Evolutionary conservation across 1,284 basidiomycete species (phyloP).

Genomic region (Cerioporus squamosus): DNA sequence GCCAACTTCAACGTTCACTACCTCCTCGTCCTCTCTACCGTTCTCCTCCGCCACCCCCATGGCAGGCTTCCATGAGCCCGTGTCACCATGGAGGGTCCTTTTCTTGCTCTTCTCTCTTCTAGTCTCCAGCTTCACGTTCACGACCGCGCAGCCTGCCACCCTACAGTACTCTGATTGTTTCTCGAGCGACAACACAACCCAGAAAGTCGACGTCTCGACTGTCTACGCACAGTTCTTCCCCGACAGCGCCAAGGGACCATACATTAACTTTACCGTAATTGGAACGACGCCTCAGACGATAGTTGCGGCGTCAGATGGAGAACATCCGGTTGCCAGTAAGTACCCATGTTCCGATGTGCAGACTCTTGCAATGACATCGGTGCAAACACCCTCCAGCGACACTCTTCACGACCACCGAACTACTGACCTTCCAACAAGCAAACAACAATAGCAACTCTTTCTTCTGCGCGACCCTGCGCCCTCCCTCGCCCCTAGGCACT

Average conservation of each 20-base stretch:
- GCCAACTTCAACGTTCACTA: conserved; percentile 7
- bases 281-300: conserved; percentile 64
- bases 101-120: conserved; percentile 26
- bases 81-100: conserved; percentile 20
- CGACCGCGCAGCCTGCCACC: conserved; percentile 36
- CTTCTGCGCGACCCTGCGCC: conserved; percentile 77
- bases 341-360: not conserved
- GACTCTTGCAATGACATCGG: not conserved
- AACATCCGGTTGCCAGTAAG: conserved; percentile 62
- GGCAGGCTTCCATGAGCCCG: conserved; percentile 25
- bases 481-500: conserved; percentile 68
- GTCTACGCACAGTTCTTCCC: conserved; percentile 78
- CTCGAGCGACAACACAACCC: conserved; percentile 46
- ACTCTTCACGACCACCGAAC: conserved; percentile 80
- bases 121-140: conserved; percentile 21
- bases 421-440: conserved; percentile 79
- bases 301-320: conserved; percentile 58
- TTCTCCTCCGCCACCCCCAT: conserved; percentile 19
- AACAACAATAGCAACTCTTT: conserved; percentile 72
- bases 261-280: conserved; percentile 69
- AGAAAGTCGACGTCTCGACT: conserved; percentile 68
- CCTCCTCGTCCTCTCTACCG: conserved; percentile 2
- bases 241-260: conserved; percentile 44
- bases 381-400: conserved; percentile 58
- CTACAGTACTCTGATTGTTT: conserved; percentile 58